Evolutionary conservation across 192 early-diverging fungal genomes (phyloP), one percentile per base, ranked within the genome.

Genomic region (Coemansia sp.): DNA sequence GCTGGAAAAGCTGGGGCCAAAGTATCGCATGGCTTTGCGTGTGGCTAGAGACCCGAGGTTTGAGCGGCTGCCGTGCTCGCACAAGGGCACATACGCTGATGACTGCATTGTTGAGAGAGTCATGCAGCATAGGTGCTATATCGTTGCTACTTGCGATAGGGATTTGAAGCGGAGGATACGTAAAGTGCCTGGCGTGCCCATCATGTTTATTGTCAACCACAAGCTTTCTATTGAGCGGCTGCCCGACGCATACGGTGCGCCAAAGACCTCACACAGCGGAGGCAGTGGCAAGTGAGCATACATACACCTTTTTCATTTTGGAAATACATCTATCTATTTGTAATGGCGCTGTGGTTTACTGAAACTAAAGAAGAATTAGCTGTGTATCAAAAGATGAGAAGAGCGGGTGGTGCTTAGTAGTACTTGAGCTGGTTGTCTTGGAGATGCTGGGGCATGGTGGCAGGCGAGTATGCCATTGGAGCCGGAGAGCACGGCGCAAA

Each of bases 31-130:
- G 60, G 97, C 97, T 0, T 72, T 99, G 42, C 84, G 84, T 82
- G 86, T 95, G 24, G 97, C 97, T 1, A 84, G 97, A 12, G 97
- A 99, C 70, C 95, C 95, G n/a, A 82, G 97, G 41, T 99, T 99
- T 68, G 95, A 98, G 60, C 81, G 95, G 11, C 74, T 99, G 53
- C 90, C 94, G 15, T 98, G 97, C 78, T 87, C 93, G 46, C 97
- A 99, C 74, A 96, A 93, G 59, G 95, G 97, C 35, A 95, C 95
- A 1, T 99, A 99, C 85, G 97, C 97, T 10, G 97, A 99, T 84
- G 97, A 99, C 83, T 99, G 97, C 67, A 82, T 99, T 56, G 94
- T 98, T 3, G 85, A 95, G 53, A 80, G 97, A 11, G 83, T 98
- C 27, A 89, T 86, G 81, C 88, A 97, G 78, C 95, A 99, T 68